phyloP scores from a whole-genome alignment of 768 basidiomycete species.

The Russula compacta region DNA sequence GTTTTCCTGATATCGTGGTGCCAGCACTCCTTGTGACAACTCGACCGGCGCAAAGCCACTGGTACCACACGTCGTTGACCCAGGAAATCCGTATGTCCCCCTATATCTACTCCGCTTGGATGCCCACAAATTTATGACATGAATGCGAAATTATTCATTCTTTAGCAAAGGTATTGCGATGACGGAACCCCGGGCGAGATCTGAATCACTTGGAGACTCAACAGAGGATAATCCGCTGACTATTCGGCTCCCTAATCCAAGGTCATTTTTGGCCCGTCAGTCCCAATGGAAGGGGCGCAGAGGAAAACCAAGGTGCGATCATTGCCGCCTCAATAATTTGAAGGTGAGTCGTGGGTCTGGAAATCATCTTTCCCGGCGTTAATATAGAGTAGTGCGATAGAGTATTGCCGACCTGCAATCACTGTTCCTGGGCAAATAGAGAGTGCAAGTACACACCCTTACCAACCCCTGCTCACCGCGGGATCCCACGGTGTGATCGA shows the following conservation, averaged over 20 bases:
- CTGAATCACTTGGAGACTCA: constrained; percentile 28
- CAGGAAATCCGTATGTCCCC: constrained; percentile 6
- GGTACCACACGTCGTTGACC: neutral
- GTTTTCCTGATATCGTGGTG: constrained; percentile 6
- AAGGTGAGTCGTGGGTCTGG: constrained; percentile 39
- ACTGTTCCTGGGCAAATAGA: constrained; percentile 55
- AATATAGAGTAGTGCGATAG: constrained; percentile 49
- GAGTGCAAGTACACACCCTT: constrained; percentile 67
- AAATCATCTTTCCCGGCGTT: constrained; percentile 7
- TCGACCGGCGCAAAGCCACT: constrained; percentile 3
- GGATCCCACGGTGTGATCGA: constrained; percentile 64
- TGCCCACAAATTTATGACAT: neutral
- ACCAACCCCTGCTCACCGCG: constrained; percentile 66
- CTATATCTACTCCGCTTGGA: neutral
- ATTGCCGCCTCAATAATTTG: constrained; percentile 61
- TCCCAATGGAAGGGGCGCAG: constrained; percentile 69
- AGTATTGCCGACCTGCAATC: constrained; percentile 60
- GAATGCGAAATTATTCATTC: neutral
- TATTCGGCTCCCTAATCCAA: constrained; percentile 59
- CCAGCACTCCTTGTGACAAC: neutral
- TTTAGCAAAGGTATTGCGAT: neutral
- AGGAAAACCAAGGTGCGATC: constrained; percentile 68
- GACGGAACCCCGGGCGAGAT: constrained; percentile 22
- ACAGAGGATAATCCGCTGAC: constrained; percentile 37
- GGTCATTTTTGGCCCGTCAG: constrained; percentile 57